A percentile compares a stretch with the other conserved stretches of the same genome.
phyloP scores from a whole-genome alignment of 495 filamentous ascomycete genomes.

The Astrothelium macrocarpum region DNA sequence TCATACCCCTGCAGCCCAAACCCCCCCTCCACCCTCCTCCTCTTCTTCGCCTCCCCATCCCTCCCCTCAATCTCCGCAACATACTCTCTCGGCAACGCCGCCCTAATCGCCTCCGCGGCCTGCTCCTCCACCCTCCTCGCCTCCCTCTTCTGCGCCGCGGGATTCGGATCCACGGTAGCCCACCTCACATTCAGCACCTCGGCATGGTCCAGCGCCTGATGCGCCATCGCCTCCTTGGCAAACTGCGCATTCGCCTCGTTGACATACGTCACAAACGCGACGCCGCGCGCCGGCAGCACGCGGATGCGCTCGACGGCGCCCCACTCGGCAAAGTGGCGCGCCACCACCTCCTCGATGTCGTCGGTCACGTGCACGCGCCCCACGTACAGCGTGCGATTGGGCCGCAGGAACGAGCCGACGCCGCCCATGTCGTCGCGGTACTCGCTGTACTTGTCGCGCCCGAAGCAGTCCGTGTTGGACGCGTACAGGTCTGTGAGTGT shows the following conservation, averaged over 20 bases:
- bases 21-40: conserved; percentile 78
- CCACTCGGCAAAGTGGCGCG: conserved; percentile 90
- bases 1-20: conserved; percentile 91
- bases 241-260: conserved; percentile 55
- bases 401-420: conserved; percentile 78
- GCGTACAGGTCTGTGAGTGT: conserved; percentile 72
- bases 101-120: conserved; percentile 89
- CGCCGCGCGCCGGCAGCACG: conserved; percentile 82
- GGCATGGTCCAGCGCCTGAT: conserved; percentile 74
- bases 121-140: conserved; percentile 87
- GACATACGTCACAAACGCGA: conserved; percentile 82
- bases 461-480: conserved; percentile 88
- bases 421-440: conserved; percentile 97
- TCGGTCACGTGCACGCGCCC: conserved; percentile 93
- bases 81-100: conserved; percentile 83
- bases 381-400: conserved; percentile 87
- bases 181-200: conserved; percentile 95
- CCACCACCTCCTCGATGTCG: conserved; percentile 94
- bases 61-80: conserved; percentile 90
- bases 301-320: conserved; percentile 70
- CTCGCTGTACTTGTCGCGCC: conserved; percentile 74
- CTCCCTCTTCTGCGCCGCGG: conserved; percentile 87
- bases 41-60: conserved; percentile 74
- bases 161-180: conserved; percentile 95
- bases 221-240: conserved; percentile 60